Base-by-base conservation (phyloP, 78 protist species). In the Pelomyxa schiedti region DNA sequence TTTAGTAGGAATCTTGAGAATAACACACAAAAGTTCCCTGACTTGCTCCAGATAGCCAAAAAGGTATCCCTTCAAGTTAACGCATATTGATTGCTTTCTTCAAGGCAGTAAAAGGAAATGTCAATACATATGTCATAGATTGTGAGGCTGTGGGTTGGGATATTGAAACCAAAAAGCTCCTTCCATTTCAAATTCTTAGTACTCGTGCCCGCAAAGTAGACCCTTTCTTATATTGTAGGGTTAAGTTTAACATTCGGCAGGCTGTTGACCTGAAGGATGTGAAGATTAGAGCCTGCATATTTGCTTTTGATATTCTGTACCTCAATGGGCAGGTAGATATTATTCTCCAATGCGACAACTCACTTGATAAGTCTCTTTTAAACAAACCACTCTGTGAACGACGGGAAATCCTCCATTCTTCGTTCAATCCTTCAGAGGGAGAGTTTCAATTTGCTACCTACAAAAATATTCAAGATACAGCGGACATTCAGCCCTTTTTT, bases 101-200 rank as follows among this genome's bases (percentile, higher is more conserved):
- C 8, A 42, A 77, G 38, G 42, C 58, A n/a, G 2, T 3, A 28
- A 63, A 42, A 36, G 66, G 36, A 3, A 69, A 32, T 37, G 88
- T 82, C 9, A 72, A 53, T 6, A 42, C 68, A 0, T 92, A 88
- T 36, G 82, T 96, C 6, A 24, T 96, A 6, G 99, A 96, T 80
- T 66, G 87, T 5, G 98, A 97, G 89, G 90, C 93, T 0, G 98
- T 95, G 22, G 99, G 98, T 1, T 79, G 16, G 35, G 97, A 96
- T 52, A 26, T 42, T 0, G 75, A 22, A 22, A 30, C 58, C 4
- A 26, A 75, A 9, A 65, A 81, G 76, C 82, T 97, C 38, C 73
- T 86, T 22, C 93, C 99, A 4, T 97, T 97, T 84, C 99, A 97
- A 70, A 82, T 86, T 3, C 85, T 96, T 3, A 36, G 79, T 6